Evolutionary conservation across 805 yeast species (phyloP), one percentile per base, ranked within the genome.

Genomic region (Candida yuanshanica): DNA sequence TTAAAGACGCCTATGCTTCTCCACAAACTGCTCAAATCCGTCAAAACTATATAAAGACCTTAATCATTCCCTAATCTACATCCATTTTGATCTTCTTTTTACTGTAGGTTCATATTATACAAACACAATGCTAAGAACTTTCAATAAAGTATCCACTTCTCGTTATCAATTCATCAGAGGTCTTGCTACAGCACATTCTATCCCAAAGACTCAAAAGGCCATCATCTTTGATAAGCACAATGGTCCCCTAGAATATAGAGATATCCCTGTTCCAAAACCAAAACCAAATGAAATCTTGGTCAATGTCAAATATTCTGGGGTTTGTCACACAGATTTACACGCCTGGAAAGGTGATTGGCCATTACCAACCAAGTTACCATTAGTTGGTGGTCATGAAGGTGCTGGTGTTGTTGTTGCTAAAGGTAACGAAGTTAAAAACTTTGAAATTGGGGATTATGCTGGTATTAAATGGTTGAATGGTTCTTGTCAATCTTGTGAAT

Each of bases 321-420:
- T 77, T 18, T 77, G 83, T 55, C 83, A 77, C 60, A 76, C 83
- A 5, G 83, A 77, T 58, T 66, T 77, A 55, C 83, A 77, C 57
- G 83, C 82, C 31, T 77, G 81, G 80, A 74, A 77, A 53, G 83
- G 83, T 48, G 83, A 77, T 56, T 77, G 83, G 83, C 81, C 82
- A 39, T 59, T 76, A 51, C 63, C 62, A 14, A 69, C 74, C 39
- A 77, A 77, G 53, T 63, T 77, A 49, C 83, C 82, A 21, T 61
- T 77, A 51, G 79, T 77, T 25, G 83, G 83, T 48, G 83, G 83
- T 42, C 83, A 77, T 56, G 83, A 77, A 62, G 83, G 83, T 63
- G 81, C 81, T 20, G 83, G 83, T 62, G 69, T 72, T 32, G 82
- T 77, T 44, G 83, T 77, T 31, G 80, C 71, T 20, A 62, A 67